Base-by-base conservation (phyloP, 176 grass and related monocot species). In the Zoysia pacifica region DNA sequence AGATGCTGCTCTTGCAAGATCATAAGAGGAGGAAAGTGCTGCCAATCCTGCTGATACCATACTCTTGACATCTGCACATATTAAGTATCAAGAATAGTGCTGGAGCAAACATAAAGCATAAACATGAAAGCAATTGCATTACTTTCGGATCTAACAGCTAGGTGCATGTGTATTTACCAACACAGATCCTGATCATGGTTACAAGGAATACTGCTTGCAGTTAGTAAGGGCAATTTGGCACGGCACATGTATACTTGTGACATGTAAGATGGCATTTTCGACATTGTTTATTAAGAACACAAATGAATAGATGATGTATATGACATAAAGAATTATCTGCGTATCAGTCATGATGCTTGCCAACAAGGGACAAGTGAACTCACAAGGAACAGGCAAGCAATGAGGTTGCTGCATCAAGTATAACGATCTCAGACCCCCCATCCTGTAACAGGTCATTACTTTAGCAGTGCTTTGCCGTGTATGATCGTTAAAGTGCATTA, bases 321-420 rank as follows among this genome's bases (percentile, higher is more conserved):
- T 46, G 43, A 11, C 41, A 42, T 5, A 42, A 72, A 45, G 2
- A 62, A 62, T 11, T 3, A 64, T 64, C 10, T 3, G 38, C 28
- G 65, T 37, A 68, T 36, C 66, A 5, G 14, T 64, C 16, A n/a
- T 51, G 2, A 83, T 62, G 3, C 46, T 79, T 28, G 6, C 1
- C 44, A 36, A 50, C 39, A 85, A 77, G 28, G 62, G 71, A 65
- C 47, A 65, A 38, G 65, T 75, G 74, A 90, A 90, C 81, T 94
- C 85, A 97, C 94, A 97, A 62, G 94, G 94, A 80, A 92, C 91
- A 71, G 91, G 83, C 69, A 97, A 84, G 79, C 88, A 91, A 76
- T 97, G 87, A 4, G 89, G 79, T 69, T 97, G 94, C 52, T 97
- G 91, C 94, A 97, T 92, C 71, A 94, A 80, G 67, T 85, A 90